A percentile compares a stretch with the other conserved stretches of the same genome.
Conservation (phyloP, 2,329 filamentous ascomycete species). For the Paracorniculantispora psalliotae region DNA sequence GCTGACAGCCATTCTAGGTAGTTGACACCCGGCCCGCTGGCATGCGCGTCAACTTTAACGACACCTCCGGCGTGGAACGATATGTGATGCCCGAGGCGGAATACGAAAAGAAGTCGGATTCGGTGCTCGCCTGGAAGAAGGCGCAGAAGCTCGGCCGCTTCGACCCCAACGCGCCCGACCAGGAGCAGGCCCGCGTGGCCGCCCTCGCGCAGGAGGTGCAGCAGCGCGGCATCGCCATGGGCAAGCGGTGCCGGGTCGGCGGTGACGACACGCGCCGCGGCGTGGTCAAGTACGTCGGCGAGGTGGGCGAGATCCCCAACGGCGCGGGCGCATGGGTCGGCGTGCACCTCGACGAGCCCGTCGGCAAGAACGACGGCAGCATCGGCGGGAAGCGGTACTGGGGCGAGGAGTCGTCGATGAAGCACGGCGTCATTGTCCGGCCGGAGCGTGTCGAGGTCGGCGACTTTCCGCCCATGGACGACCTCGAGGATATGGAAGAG, state of each 20-base stretch:
- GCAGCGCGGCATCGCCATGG: slow-evolving; percentile 60
- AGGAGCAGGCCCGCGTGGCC: slow-evolving; percentile 66
- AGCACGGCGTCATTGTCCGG: slow-evolving; percentile 73
- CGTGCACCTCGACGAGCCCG: slow-evolving; percentile 70
- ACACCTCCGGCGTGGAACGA: slow-evolving; percentile 78
- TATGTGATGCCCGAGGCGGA: slow-evolving; percentile 81
- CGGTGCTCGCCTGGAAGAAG: slow-evolving; percentile 93
- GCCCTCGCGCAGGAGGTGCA: slow-evolving; percentile 66
- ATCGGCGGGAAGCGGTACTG: slow-evolving; percentile 66
- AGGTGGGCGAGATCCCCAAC: slow-evolving; percentile 67
- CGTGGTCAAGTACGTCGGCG: slow-evolving; percentile 65
- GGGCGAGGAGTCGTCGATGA: slow-evolving; percentile 56
- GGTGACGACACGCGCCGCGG: slow-evolving; percentile 66
- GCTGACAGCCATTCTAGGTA: slow-evolving; percentile 49
- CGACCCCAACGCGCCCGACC: slow-evolving; percentile 73
- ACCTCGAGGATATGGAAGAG: slow-evolving; percentile 74
- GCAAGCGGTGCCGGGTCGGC: slow-evolving; percentile 60
- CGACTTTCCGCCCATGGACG: slow-evolving; percentile 64
- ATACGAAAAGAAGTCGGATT: slow-evolving; percentile 82
- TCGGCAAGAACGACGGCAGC: slow-evolving; percentile 77
- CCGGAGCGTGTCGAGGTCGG: slow-evolving; percentile 74
- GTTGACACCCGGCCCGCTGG: slow-evolving; percentile 72
- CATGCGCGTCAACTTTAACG: slow-evolving; percentile 73
- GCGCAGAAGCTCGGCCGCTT: slow-evolving; percentile 94
- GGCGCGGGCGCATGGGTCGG: slow-evolving; percentile 66